A percentile compares a stretch with the other conserved stretches of the same genome.
Conservation (phyloP, 2,329 filamentous ascomycete genomes). For the Tolypocladium cylindrosporum region DNA sequence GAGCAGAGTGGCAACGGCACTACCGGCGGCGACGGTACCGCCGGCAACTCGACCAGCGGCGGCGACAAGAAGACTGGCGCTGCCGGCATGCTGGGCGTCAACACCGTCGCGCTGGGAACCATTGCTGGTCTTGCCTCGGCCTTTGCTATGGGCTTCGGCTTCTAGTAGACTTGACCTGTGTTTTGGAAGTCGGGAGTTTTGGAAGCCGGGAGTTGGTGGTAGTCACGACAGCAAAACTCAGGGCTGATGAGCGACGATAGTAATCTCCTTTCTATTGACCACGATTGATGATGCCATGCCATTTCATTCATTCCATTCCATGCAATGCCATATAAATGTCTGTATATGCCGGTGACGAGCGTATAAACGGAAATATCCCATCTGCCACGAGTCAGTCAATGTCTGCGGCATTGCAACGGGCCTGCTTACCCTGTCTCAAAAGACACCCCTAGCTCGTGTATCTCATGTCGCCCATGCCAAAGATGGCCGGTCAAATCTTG, state of each 20-base stretch:
- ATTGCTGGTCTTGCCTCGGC: conserved; percentile 26
- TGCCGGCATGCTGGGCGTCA: conserved; percentile 11
- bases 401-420: background rate
- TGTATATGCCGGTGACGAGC: background rate
- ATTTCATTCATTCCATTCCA: background rate
- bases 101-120: conserved; percentile 19
- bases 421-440: background rate
- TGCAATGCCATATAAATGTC: background rate
- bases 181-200: background rate
- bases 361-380: background rate
- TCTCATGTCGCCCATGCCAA: background rate
- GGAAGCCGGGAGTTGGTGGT: background rate
- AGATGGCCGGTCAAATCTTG: background rate
- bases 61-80: conserved; percentile 7
- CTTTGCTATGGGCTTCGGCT: conserved; percentile 26
- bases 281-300: background rate
- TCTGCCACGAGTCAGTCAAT: background rate
- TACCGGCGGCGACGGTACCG: conserved; percentile 6
- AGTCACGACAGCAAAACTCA: background rate
- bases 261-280: background rate
- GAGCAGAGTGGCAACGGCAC: conserved; percentile 14
- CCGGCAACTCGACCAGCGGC: background rate
- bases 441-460: background rate
- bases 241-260: background rate
- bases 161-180: conserved; percentile 19